phyloP scores from a whole-genome alignment of 306 rosid species.

The Fragaria nilgerrensis region DNA sequence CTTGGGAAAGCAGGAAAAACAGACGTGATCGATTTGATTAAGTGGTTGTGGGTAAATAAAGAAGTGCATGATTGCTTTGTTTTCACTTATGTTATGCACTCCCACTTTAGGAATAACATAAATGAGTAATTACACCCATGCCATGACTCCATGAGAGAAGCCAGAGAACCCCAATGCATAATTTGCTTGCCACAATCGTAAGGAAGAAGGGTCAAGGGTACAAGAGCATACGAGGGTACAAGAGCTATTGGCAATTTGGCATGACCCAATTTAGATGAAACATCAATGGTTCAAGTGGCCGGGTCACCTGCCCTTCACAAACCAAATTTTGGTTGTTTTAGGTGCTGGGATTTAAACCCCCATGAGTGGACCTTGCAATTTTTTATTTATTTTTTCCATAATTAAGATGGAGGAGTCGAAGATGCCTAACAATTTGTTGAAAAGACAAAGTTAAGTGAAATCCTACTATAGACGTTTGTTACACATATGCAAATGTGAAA shows the following conservation, averaged over 20 bases:
- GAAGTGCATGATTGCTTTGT: constrained; percentile 5
- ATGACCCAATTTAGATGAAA: constrained; percentile 2
- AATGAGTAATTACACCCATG: not conserved
- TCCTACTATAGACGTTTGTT: no score
- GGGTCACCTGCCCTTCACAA: not conserved
- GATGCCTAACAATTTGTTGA: not conserved
- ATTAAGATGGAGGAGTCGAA: not conserved
- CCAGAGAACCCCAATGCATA: not conserved
- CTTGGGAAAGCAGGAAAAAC: constrained; percentile 61
- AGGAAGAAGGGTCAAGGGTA: not conserved
- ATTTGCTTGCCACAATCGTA: constrained; percentile 6
- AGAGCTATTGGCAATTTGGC: not conserved
- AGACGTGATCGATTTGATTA: constrained; percentile 23
- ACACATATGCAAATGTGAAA: no score
- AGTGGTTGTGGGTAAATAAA: constrained; percentile 4
- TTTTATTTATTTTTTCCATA: not conserved
- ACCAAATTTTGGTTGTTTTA: not conserved
- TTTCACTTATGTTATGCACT: constrained; percentile 10
- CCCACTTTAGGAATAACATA: not conserved
- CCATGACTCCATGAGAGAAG: not conserved
- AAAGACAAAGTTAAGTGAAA: no score
- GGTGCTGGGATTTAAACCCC: not conserved
- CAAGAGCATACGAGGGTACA: not conserved
- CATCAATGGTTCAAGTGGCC: not conserved
- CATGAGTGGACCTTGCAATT: not conserved